A percentile compares a stretch with the other conserved stretches of the same genome.
Conservation (phyloP, 805 yeast genomes). For the Schizosaccharomyces lindneri region DNA sequence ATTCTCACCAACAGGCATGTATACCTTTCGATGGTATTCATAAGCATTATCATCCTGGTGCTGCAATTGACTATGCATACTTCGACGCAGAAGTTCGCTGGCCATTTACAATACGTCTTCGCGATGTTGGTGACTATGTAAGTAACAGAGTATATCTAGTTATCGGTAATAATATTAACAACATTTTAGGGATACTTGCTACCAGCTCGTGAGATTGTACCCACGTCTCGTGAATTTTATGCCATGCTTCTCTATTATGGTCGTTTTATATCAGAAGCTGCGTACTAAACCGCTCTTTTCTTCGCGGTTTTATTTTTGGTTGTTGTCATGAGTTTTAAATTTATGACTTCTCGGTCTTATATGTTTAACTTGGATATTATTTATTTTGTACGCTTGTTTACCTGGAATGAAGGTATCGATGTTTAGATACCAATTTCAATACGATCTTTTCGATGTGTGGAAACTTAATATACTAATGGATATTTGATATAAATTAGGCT, state of each 20-base stretch:
- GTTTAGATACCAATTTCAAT: too few relatives aligned
- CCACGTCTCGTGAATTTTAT: conserved; percentile 42
- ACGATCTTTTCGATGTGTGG: too few relatives aligned
- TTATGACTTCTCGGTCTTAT: too few relatives aligned
- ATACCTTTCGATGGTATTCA: conserved; percentile 47
- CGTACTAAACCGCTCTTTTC: not conserved
- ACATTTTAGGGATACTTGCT: not conserved
- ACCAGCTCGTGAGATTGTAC: conserved; percentile 41
- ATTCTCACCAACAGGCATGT: conserved; percentile 55
- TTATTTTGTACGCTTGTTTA: too few relatives aligned
- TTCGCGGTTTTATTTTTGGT: too few relatives aligned
- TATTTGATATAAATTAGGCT: too few relatives aligned
- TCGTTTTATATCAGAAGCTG: not conserved
- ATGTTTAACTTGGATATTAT: too few relatives aligned
- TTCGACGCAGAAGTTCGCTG: not conserved
- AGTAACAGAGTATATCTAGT: not conserved
- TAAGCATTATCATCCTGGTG: conserved; percentile 21
- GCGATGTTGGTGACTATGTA: conserved; percentile 51
- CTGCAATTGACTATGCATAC: conserved; percentile 1
- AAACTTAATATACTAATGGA: too few relatives aligned
- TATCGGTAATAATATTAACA: too few relatives aligned
- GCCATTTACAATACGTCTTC: conserved; percentile 34
- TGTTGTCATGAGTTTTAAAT: too few relatives aligned
- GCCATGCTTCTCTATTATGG: not conserved
- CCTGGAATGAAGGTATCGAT: too few relatives aligned